phyloP scores from a whole-genome alignment of 2,329 filamentous ascomycete species.

The Dothideomycetes sp. region DNA sequence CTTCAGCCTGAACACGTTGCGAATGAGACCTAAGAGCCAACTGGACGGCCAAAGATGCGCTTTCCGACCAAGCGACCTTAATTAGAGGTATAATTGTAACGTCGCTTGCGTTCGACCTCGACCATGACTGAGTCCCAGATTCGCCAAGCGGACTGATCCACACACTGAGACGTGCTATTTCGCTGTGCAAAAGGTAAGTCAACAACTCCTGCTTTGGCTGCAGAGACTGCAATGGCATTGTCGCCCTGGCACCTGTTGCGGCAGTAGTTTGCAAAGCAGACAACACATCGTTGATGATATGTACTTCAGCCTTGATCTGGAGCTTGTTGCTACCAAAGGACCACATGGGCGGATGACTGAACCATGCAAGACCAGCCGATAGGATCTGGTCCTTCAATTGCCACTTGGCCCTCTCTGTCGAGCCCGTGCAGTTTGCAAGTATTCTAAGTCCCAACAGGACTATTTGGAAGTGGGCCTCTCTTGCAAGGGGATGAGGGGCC shows the following conservation, averaged over 20 bases:
- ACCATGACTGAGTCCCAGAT: slow-evolving; percentile 27
- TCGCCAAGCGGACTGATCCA: slow-evolving; percentile 78
- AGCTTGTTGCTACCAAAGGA: slow-evolving; percentile 90
- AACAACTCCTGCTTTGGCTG: slow-evolving; percentile 77
- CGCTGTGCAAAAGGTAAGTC: slow-evolving; percentile 67
- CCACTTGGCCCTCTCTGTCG: slow-evolving; percentile 59
- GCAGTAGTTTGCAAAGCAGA: slow-evolving; percentile 53
- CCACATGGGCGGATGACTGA: slow-evolving; percentile 72
- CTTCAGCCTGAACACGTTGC: slow-evolving; percentile 58
- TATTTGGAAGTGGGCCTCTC: slow-evolving; percentile 86
- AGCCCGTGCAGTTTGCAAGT: slow-evolving; percentile 55
- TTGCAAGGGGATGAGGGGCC: slow-evolving; percentile 69
- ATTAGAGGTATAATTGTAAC: slow-evolving; percentile 40
- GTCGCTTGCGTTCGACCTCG: slow-evolving; percentile 19
- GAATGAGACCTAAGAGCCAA: slow-evolving; percentile 70
- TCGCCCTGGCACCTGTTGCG: slow-evolving; percentile 40
- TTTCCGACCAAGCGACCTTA: slow-evolving; percentile 76
- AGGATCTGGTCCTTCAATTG: slow-evolving; percentile 81
- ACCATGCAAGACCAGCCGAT: slow-evolving; percentile 82
- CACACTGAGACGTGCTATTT: slow-evolving; percentile 71
- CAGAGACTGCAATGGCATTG: slow-evolving; percentile 51
- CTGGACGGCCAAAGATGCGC: slow-evolving; percentile 77
- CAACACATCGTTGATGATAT: slow-evolving; percentile 66
- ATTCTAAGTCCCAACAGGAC: slow-evolving; percentile 73
- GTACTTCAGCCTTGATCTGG: slow-evolving; percentile 86